Base-by-base conservation (phyloP, 495 filamentous ascomycete species). In the Amniculicola lignicola region DNA sequence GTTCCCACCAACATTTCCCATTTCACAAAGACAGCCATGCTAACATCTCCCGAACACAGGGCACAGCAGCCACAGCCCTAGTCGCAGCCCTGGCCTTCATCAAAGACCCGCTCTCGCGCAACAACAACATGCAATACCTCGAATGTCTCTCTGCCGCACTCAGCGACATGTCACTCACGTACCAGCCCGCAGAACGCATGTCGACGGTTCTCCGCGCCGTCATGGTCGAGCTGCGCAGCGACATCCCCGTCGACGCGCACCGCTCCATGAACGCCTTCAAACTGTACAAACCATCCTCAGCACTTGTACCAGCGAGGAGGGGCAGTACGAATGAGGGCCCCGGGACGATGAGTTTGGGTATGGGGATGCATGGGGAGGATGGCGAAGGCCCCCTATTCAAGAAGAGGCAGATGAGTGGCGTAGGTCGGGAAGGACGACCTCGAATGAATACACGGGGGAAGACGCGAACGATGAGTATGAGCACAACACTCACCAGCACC, bases 31-130 rank as follows among this genome's bases (percentile, higher is more conserved):
- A 18, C 15, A 45, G 16, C 3, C 24, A 18, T 25, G 22, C 2
- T 4, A 19, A 1, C 15, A 49, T 59, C 7, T 46, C 56, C n/a
- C 14, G 6, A 2, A 18, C 11, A 14, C 31, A 62, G 18, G 76
- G 76, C 2, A 74, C 75, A 2, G 75, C 78, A 2, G 74, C 76
- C 3, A 72, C 78, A 5, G 77, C 77, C 4, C 63, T 81, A 15
- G 74, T 81, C 41, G 74, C 75, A 4, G 76, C 75, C 1, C 67
- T 78, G 12, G 74, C 71, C 15, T 73, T 76, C 49, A 74, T 79
- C 50, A 74, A 73, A 47, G 73, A 75, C 57, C 51, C 66, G 12
- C 54, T 31, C 14, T 63, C 68, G 54, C 52, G 66, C 2, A 61
- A 43, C 46, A 68, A 68, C 50, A 70, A 69, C 50, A 67, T 69